Percentiles rank a stretch among this genome's conserved stretches.
These are phyloP conservation scores for Suillus spraguei DNA, from an alignment of 768 basidiomycete species.

Conservation along the genomic window DNA sequence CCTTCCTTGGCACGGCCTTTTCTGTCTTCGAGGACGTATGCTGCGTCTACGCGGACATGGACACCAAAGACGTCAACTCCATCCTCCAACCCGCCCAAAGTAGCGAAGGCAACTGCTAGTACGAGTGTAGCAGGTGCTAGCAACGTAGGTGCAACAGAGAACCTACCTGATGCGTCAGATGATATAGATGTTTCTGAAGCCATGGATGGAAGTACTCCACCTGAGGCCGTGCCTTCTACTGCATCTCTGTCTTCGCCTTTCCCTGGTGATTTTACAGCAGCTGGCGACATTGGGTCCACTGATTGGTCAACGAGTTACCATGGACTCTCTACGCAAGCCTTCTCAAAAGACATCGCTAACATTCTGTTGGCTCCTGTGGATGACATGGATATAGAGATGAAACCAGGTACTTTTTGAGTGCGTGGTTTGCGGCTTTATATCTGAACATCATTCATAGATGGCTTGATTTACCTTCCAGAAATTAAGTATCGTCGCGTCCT, in stretches of 20 bases:
- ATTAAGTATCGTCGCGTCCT: constrained; percentile 94
- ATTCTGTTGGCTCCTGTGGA: constrained; percentile 75
- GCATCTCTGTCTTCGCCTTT: constrained; percentile 22
- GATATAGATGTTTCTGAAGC: constrained; percentile 20
- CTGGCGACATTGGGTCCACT: constrained; percentile 34
- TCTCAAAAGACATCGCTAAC: constrained; percentile 73
- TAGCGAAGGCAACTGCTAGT: constrained; percentile 34
- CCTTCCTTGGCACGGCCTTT: constrained; percentile 3
- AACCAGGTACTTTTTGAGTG: constrained; percentile 68
- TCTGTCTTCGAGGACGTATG: constrained; percentile 19
- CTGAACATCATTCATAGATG: constrained; percentile 53
- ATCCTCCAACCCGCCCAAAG: constrained; percentile 20
- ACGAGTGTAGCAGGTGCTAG: constrained; percentile 28
- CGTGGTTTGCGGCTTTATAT: not conserved
- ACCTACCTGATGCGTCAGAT: constrained; percentile 24
- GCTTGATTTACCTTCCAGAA: constrained; percentile 92
- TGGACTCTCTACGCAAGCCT: constrained; percentile 78
- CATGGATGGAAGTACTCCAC: constrained; percentile 18
- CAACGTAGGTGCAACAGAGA: constrained; percentile 23
- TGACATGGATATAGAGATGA: constrained; percentile 85
- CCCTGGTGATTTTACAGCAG: constrained; percentile 30
- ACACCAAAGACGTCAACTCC: constrained; percentile 24
- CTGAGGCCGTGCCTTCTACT: constrained; percentile 19
- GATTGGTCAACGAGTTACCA: constrained; percentile 92
- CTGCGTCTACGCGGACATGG: constrained; percentile 27